Evolutionary conservation across 768 basidiomycete genomes (phyloP), one percentile per base, ranked within the genome.

Genomic region (Tephrocybe sp.): DNA sequence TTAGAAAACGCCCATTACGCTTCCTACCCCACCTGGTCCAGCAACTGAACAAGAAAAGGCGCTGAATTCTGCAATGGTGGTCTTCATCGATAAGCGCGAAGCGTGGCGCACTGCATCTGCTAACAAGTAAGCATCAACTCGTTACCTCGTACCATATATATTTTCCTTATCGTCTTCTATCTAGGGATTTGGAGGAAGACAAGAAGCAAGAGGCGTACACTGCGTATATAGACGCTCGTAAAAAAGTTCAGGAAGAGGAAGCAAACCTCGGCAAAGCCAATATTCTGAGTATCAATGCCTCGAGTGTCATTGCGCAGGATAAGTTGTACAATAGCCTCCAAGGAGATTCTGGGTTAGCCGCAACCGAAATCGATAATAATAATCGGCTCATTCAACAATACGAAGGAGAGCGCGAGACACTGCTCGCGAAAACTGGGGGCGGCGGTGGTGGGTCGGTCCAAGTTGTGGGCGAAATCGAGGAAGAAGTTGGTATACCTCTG

Each of bases 261-360:
- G 19, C 48, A 5, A 22, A 26, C 1, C 23, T 36, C 3, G 22
- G 38, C n/a, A 30, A 40, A 16, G 14, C n/a, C 19, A 49, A 49
- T n/a, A 33, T 49, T 10, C 22, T 8, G 39, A 23, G 39, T 4
- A 13, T 49, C 5, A 49, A 39, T 22, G 11, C 22, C 5, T 7
- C 5, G 3, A 49, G 39, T 22, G n/a, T 16, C 14, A 26, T 34
- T 4, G 48, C 48, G 11, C 48, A 49, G 22, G 48, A 39, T 11
- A 6, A n/a, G 30, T 5, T 49, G 39, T 49, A 31, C 39, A 49
- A 41, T 23, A 49, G 23, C 5, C 19, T 49, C n/a, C 23, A 34
- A 17, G 48, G 48, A 17, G 39, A 39, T n/a, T 14, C 13, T 8
- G 48, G 48, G 9, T 12, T 49, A n/a, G 48, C 48, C 4, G 48